Evolutionary conservation across 1,284 basidiomycete species (phyloP), one percentile per base, ranked within the genome.

Genomic region (Gastroboletus turbinatus): DNA sequence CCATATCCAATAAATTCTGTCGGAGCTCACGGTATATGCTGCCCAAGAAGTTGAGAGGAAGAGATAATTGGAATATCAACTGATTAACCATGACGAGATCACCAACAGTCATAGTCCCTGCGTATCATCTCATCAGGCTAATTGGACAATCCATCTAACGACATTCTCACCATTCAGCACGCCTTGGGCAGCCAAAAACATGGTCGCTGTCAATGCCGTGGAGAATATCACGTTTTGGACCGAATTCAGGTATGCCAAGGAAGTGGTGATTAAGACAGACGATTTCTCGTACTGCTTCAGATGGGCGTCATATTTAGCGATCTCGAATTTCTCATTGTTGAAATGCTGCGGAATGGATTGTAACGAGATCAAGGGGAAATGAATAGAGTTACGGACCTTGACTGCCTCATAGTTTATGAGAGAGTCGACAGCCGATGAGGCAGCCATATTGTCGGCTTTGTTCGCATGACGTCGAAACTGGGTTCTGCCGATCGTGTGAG

Each of bases 81-180:
- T 98, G 96, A 73, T 99, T 99, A 65, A 97, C 90, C 92, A 99
- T 97, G 60, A 99, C 97, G 21, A 99, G 82, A 70, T 99, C 96
- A 11, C 96, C 97, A 25, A 99, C 84, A 2, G 96, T 98, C 96
- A 99, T 98, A 0, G 92, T 94, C 13, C 96, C 95, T 93, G 58
- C 11, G 21, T 5, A 50, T 55, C 14, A 1, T 39, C 48, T 47
- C 32, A 27, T 65, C 29, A 50, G 44, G 5, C 23, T 23, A 17
- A 38, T 30, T 4, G 39, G 17, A 27, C n/a, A 21, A 21, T n/a
- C 13, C 30, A 0, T 11, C 13, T 4, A 25, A 48, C 13, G 36
- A 40, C 46, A 40, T 45, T 35, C 46, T 56, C 47, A 91, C 94
- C 95, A 63, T 94, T 90, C 45, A 95, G 75, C 6, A 99, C 89